Evolutionary conservation across 768 basidiomycete species (phyloP).

Genomic region (Dentipellis fragilis): DNA sequence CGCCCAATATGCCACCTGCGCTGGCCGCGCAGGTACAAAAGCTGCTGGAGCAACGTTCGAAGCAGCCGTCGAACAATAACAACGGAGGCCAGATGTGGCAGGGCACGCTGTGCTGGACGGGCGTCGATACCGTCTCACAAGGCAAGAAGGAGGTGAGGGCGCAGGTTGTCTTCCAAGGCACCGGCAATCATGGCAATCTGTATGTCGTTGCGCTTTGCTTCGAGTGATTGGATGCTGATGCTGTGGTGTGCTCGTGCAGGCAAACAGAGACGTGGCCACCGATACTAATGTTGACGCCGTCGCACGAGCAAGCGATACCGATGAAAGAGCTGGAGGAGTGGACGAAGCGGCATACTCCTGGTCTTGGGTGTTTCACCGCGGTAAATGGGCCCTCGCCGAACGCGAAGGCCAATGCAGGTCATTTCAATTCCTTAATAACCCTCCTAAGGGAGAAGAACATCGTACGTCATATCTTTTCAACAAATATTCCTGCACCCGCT

Average conservation of each 20-base stretch:
- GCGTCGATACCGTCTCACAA: slow-evolving; percentile 7
- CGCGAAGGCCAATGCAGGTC: slow-evolving; percentile 2
- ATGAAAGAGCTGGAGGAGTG: slow-evolving; percentile 12
- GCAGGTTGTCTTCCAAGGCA: slow-evolving; percentile 4
- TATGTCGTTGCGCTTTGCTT: background rate
- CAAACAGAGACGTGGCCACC: slow-evolving; percentile 9
- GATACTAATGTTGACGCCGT: slow-evolving; percentile 5
- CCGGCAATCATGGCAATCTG: slow-evolving; percentile 3
- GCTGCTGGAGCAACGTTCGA: slow-evolving; percentile 4
- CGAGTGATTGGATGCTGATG: no score
- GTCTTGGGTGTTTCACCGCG: slow-evolving; percentile 3
- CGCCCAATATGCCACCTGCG: slow-evolving; percentile 1
- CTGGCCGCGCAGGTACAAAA: slow-evolving; percentile 12
- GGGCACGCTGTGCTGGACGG: slow-evolving; percentile 10
- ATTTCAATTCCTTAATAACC: slow-evolving; percentile 5
- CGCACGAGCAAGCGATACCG: background rate
- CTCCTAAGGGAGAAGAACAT: slow-evolving; percentile 8
- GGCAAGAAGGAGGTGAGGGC: slow-evolving; percentile 12
- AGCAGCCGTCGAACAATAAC: slow-evolving; percentile 1
- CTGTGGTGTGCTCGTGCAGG: background rate
- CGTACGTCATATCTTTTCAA: background rate
- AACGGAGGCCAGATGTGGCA: slow-evolving; percentile 3
- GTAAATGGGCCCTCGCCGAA: background rate
- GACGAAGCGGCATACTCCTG: slow-evolving; percentile 4
- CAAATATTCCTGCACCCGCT: background rate